Conservation (phyloP, 2,329 filamentous ascomycete genomes). For the Hypoxylon sp. region DNA sequence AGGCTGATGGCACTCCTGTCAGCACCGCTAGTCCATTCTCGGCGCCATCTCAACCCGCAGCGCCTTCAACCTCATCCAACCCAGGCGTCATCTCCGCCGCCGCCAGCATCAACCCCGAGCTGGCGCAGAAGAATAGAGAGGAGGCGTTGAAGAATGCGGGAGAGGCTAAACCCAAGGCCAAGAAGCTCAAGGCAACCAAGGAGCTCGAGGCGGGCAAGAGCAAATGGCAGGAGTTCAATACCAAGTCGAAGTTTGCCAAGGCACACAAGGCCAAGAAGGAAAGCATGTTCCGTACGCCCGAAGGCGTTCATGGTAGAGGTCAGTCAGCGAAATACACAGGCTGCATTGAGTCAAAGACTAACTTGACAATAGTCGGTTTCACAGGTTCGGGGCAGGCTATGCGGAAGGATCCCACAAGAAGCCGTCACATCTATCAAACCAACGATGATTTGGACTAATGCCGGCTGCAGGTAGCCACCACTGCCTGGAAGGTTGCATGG, state of each 20-base stretch:
- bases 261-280: conserved; percentile 79
- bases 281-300: conserved; percentile 96
- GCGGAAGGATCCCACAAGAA: conserved; percentile 89
- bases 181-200: conserved; percentile 92
- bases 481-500: conserved; percentile 32
- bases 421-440: conserved; percentile 86
- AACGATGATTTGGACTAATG: conserved; percentile 79
- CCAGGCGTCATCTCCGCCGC: conserved; percentile 69
- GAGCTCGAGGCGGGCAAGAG: conserved; percentile 91
- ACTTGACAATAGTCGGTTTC: conserved; percentile 81
- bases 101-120: conserved; percentile 70
- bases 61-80: conserved; percentile 55
- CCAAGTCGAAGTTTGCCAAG: conserved; percentile 80
- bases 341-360: conserved; percentile 45
- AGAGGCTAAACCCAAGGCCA: conserved; percentile 83
- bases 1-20: conserved; percentile 82
- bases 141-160: conserved; percentile 73
- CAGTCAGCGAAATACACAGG: conserved; percentile 50
- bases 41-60: conserved; percentile 55
- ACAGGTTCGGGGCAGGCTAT: conserved; percentile 95
- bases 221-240: conserved; percentile 95
- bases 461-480: conserved; percentile 47
- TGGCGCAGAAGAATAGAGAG: conserved; percentile 66
- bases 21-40: conserved; percentile 56
- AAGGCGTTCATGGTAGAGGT: conserved; percentile 90